Base-by-base conservation (phyloP, 2,329 filamentous ascomycete species). In the Peltaster fructicola region DNA sequence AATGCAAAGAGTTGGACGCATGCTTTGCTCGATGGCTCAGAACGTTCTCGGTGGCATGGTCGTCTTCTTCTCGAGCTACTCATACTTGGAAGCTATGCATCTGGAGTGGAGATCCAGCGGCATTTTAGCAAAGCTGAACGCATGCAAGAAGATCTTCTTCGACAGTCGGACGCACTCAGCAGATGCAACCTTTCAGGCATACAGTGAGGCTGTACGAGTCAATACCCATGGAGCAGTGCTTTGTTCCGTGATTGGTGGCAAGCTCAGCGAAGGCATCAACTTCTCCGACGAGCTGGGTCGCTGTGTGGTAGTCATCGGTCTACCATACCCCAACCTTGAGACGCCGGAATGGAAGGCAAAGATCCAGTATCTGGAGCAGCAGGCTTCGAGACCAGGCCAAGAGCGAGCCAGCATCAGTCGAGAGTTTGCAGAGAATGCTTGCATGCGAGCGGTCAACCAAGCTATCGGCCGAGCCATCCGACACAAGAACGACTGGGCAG, bases 391-490 rank as follows among this genome's bases (percentile, higher is more conserved):
- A 38, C 46, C 23, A 28, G 44, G 34, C 21, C 43, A 35, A 31
- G 46, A 45, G 14, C 48, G 42, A 18, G 54, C 48, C 27, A 59
- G 55, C 15, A 56, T 72, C 4, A 72, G 75, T 2, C 59, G 74
- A 25, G 78, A 85, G 32, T 91, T 80, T 44, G 91, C 90, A 45
- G 82, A 93, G 48, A 95, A 95, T 45, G 70, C 80, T 0, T 93
- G 84, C 48, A 93, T 98, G 84, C 65, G 88, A 18, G 81, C 84
- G 4, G 88, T 98, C 4, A 98, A 98, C 48, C 88, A 98, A 56
- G 88, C 80, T 44, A 84, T 98, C 38, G 88, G 88, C 1, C 63
- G 88, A 30, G 88, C 82, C 1, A 93, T 98, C 40, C 63, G 88
- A 22, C 88, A 98, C 47, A 66, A 65, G 27, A 69, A 67, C 13